Conservation (phyloP, 73 alveolate genomes). For the Tetrahymena elliotti region DNA sequence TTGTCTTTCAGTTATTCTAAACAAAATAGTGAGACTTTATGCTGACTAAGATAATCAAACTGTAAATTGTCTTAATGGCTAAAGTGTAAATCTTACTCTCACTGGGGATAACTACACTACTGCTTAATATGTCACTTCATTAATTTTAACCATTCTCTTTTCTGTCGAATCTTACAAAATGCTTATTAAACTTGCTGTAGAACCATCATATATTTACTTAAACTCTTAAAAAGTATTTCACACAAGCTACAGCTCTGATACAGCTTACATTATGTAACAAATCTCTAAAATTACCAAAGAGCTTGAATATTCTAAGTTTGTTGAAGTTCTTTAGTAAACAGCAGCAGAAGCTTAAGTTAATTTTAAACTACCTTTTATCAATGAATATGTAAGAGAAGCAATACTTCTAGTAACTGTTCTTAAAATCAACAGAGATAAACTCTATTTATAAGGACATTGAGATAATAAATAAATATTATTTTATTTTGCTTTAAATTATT, state of each 20-base stretch:
- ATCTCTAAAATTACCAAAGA: background rate
- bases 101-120: background rate
- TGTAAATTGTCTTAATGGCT: background rate
- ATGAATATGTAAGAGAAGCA: background rate
- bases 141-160: background rate
- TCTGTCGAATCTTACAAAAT: background rate
- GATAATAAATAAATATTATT: too few species aligned
- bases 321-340: background rate
- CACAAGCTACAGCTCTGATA: background rate
- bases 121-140: background rate
- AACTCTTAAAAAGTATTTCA: background rate
- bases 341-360: background rate
- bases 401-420: background rate
- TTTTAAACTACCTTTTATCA: background rate
- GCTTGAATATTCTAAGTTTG: background rate
- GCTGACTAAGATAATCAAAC: background rate
- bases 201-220: background rate
- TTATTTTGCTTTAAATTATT: too few species aligned
- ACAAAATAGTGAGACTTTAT: background rate
- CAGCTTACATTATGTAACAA: background rate
- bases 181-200: background rate
- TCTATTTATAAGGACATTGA: background rate
- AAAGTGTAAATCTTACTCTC: background rate
- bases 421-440: background rate
- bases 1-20: background rate